Conservation (phyloP, 768 basidiomycete genomes). For the Leucocoprinus sp. region DNA sequence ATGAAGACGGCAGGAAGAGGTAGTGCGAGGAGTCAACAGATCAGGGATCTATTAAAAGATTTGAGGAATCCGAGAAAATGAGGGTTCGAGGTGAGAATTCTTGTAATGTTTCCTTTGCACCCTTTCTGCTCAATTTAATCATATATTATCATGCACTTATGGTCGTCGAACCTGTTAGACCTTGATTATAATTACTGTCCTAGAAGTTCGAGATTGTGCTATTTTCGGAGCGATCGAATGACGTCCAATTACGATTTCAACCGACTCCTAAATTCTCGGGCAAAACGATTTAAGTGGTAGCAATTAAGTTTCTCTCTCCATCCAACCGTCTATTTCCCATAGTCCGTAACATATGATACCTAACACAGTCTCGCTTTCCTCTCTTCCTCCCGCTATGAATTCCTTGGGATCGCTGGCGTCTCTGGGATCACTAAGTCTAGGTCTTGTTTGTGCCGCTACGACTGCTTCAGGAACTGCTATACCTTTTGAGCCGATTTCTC, state of each 20-base stretch:
- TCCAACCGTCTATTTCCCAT: neutral
- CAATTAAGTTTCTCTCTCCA: neutral
- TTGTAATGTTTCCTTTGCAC: no score
- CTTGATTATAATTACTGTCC: no score
- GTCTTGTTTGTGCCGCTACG: neutral
- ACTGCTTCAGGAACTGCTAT: constrained; percentile 3
- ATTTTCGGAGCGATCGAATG: neutral
- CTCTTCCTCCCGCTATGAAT: neutral
- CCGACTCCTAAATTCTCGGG: neutral
- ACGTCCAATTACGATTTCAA: neutral
- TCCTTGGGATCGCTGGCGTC: constrained; percentile 6
- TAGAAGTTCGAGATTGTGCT: no score
- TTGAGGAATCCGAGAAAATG: constrained; percentile 1
- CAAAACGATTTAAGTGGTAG: neutral
- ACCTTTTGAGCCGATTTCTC: neutral
- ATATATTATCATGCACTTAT: neutral
- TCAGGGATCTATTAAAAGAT: constrained; percentile 42
- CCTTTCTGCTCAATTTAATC: no score
- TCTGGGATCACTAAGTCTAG: constrained; percentile 2
- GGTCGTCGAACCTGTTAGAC: no score
- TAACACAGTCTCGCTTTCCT: constrained; percentile 1
- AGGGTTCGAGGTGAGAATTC: neutral
- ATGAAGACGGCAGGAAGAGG: constrained; percentile 64
- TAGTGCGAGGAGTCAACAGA: constrained; percentile 40
- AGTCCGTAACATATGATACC: neutral